Evolutionary conservation across 345 rosid species (phyloP).

Genomic region (Murraya paniculata): DNA sequence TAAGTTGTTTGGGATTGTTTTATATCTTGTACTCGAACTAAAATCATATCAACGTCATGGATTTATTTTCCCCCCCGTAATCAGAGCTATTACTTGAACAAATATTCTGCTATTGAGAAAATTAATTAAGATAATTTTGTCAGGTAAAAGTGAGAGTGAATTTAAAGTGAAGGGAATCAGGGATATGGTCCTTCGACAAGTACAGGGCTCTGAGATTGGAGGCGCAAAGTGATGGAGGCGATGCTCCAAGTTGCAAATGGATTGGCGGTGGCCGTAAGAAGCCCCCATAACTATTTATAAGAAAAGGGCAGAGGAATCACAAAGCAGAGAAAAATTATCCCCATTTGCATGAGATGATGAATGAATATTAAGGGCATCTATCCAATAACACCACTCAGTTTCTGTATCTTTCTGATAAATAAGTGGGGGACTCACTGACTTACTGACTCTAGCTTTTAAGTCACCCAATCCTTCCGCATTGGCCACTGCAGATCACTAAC

Average conservation of each 20-base stretch:
- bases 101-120: too few relatives aligned
- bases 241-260: conserved; percentile 27
- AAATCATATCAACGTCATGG: too few relatives aligned
- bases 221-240: conserved; percentile 18
- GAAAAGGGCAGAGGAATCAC: conserved; percentile 23
- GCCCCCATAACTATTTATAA: conserved; percentile 32
- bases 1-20: too few relatives aligned
- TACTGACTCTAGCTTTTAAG: conserved; percentile 24
- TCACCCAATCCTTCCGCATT: conserved; percentile 30
- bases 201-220: conserved; percentile 1
- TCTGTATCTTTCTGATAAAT: not conserved
- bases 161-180: not conserved
- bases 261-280: conserved; percentile 32
- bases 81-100: too few relatives aligned
- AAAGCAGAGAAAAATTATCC: conserved; percentile 8
- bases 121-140: too few relatives aligned
- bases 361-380: not conserved
- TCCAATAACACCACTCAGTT: conserved; percentile 2
- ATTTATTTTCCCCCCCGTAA: too few relatives aligned
- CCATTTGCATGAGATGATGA: conserved; percentile 8
- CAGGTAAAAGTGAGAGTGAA: not conserved
- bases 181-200: not conserved
- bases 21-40: too few relatives aligned
- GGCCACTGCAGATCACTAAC: conserved; percentile 27
- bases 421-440: conserved; percentile 32